Conservation (phyloP, 306 rosid species). For the Ochetophila trinervis region DNA sequence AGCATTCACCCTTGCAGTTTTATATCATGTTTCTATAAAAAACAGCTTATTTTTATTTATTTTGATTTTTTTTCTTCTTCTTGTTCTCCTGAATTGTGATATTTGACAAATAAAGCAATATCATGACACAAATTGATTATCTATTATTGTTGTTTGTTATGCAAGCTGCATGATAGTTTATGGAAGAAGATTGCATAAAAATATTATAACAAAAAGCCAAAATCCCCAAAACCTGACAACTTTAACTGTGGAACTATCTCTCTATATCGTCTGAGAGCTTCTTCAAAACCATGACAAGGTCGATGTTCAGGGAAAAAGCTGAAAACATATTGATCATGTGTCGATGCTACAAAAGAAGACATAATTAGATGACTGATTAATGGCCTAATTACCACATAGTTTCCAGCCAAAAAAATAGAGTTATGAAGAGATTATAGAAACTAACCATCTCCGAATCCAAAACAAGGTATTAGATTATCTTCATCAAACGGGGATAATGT, state of each 20-base stretch:
- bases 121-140: not conserved
- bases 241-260: conserved; percentile 71
- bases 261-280: conserved; percentile 72
- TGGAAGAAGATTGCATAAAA: conserved; percentile 11
- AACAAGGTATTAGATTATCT: conserved; percentile 92
- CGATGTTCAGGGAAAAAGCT: conserved; percentile 51
- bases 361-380: conserved; percentile 16
- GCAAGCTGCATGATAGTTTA: not conserved
- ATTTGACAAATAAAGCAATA: not conserved
- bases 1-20: too few relatives aligned
- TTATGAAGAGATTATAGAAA: conserved; percentile 5
- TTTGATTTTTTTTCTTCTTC: too few relatives aligned
- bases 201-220: conserved; percentile 12
- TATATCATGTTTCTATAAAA: too few relatives aligned
- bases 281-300: conserved; percentile 79
- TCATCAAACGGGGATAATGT: conserved; percentile 90
- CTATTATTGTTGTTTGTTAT: not conserved
- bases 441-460: conserved; percentile 96
- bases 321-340: conserved; percentile 70
- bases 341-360: conserved; percentile 58
- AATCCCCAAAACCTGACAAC: conserved; percentile 61
- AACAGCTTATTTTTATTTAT: not conserved
- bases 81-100: not conserved
- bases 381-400: conserved; percentile 11
- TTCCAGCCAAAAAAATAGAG: conserved; percentile 16